Conservation (phyloP, 495 filamentous ascomycete genomes). For the Recurvomyces mirabilis region DNA sequence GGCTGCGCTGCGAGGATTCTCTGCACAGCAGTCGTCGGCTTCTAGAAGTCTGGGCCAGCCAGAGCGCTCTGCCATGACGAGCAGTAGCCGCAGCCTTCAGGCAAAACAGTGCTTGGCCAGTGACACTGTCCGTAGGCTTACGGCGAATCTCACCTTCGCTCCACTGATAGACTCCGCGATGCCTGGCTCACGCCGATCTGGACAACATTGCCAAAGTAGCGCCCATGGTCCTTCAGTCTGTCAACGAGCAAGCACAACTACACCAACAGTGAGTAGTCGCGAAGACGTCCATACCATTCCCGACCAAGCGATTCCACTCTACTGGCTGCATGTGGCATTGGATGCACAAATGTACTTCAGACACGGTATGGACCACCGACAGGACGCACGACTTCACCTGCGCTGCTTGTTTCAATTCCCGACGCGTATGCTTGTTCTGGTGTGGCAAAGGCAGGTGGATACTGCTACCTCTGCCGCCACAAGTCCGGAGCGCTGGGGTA, state of each 20-base stretch:
- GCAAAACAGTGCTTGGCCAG: too few relatives aligned
- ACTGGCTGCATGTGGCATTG: background rate
- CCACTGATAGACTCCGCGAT: too few relatives aligned
- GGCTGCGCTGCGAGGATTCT: too few relatives aligned
- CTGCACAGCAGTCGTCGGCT: too few relatives aligned
- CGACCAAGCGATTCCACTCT: background rate
- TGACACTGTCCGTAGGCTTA: too few relatives aligned
- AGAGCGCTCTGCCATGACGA: too few relatives aligned
- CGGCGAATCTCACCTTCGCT: too few relatives aligned
- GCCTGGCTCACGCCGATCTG: too few relatives aligned
- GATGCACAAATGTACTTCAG: background rate
- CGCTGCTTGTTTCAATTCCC: constrained; percentile 2
- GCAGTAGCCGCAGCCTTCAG: too few relatives aligned
- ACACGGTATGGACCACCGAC: background rate
- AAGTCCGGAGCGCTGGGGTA: background rate
- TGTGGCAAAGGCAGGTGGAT: constrained; percentile 1
- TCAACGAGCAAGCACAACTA: background rate
- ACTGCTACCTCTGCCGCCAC: constrained; percentile 4
- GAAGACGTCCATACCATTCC: background rate
- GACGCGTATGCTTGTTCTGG: constrained; percentile 4
- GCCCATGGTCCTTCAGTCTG: background rate
- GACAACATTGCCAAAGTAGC: background rate
- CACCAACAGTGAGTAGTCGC: background rate
- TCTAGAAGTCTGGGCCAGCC: too few relatives aligned
- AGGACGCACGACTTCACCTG: background rate